phyloP scores from a whole-genome alignment of 139 green algal species.

The Volvox africanus region DNA sequence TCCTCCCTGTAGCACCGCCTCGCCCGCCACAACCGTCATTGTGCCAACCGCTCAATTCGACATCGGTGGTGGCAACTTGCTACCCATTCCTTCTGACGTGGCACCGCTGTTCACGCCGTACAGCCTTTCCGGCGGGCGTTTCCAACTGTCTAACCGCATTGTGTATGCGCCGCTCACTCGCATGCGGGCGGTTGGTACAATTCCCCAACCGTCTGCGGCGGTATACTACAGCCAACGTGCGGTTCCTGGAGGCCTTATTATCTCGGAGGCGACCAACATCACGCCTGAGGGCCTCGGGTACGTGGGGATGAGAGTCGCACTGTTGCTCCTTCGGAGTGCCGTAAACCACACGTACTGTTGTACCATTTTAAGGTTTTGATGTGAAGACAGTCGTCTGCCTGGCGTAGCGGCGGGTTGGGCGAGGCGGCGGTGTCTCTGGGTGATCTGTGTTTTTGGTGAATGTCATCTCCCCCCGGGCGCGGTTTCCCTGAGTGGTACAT shows the following conservation, averaged over 20 bases:
- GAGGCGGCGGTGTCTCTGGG: no score
- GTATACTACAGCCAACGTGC: constrained; percentile 70
- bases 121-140: constrained; percentile 51
- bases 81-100: constrained; percentile 41
- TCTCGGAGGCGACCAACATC: constrained; percentile 77
- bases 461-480: no score
- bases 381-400: no score
- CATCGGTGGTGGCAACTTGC: background rate
- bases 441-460: no score
- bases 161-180: constrained; percentile 85
- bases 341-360: no score
- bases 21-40: background rate
- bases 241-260: constrained; percentile 72
- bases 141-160: constrained; percentile 76
- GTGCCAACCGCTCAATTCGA: background rate
- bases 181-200: constrained; percentile 66
- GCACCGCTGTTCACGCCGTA: constrained; percentile 63
- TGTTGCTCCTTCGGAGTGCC: no score
- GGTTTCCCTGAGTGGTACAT: no score
- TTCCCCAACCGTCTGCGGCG: constrained; percentile 55
- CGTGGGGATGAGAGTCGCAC: background rate
- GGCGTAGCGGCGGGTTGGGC: no score
- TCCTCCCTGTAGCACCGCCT: background rate
- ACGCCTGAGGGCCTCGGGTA: constrained; percentile 62
- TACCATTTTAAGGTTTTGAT: no score